Evolutionary conservation across 495 filamentous ascomycete species (phyloP), one percentile per base, ranked within the genome.

Genomic region (Ascodesmis nigricans): DNA sequence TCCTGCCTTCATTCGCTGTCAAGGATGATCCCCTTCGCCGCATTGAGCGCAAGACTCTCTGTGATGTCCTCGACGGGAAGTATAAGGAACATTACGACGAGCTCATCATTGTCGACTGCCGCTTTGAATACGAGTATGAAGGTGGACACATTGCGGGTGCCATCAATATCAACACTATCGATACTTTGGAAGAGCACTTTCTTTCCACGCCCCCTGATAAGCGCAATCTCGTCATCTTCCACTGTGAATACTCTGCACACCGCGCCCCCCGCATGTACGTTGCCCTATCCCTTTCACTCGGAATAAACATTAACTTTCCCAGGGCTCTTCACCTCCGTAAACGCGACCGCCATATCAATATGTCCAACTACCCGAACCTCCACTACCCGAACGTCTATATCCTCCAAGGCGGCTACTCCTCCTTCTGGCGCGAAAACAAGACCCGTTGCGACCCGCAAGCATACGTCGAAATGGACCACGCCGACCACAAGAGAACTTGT

Each of bases 171-270:
- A 93, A 92, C 51, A 78, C 91, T 55, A 95, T 91, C 55, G 84
- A 95, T 42, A 54, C 69, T 20, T 60, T 99, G 39, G 71, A 82
- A 1, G 58, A 59, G 32, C 65, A 81, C 31, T 66, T 99, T 6
- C 91, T 99, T 53, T 28, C 37, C 19, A 56, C 56, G 18, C 55
- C 64, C 1, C 66, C 69, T 39, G 59, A 69, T 36, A 63, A 65
- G 15, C 74, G 70, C 34, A 83, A 79, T 0, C 62, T 91, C 4
- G 50, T 99, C 29, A 73, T 99, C 36, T 73, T 99, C 43, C 90
- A 99, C 56, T 99, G 90, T 64, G 90, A 99, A 51, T 99, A 93
- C 53, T 95, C 87, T 16, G 83, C 78, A 21, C 84, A 92, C 57
- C 78, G 87, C 16, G 87, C 87, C n/a, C 87, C 87, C 17, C 75